These are phyloP conservation scores for Pleodorina starrii DNA, from an alignment of 139 green algal genomes.

Conservation along the genomic window DNA sequence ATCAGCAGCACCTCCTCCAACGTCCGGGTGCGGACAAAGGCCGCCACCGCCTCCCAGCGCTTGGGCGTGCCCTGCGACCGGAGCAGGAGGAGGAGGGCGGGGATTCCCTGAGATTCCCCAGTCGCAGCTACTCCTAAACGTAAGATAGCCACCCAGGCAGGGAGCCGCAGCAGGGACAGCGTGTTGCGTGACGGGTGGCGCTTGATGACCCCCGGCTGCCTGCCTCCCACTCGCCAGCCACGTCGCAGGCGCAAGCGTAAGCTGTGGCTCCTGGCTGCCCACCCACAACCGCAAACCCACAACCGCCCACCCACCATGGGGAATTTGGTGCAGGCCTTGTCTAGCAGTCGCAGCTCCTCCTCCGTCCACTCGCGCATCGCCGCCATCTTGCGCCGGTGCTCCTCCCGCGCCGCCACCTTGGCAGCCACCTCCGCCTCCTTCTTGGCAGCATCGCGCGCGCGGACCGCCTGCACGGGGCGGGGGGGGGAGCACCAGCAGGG, in stretches of 20 bases:
- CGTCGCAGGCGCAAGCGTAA: too few species aligned
- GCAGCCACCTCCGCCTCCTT: conserved; percentile 27
- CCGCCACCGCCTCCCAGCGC: conserved; percentile 86
- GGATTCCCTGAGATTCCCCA: too few species aligned
- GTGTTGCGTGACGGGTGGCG: too few species aligned
- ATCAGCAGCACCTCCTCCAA: conserved; percentile 91
- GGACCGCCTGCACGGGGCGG: background rate
- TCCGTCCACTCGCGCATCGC: conserved; percentile 80
- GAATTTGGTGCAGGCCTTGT: conserved; percentile 94
- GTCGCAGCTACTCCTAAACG: too few species aligned
- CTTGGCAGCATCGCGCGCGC: conserved; percentile 13
- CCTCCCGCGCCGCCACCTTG: conserved; percentile 55
- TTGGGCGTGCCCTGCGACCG: conserved; percentile 83
- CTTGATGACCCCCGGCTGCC: too few species aligned
- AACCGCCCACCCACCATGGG: conserved; percentile 71
- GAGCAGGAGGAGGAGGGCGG: background rate
- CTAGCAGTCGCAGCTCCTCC: conserved; percentile 93
- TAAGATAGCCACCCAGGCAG: too few species aligned
- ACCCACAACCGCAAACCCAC: background rate
- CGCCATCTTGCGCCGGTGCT: conserved; percentile 60
- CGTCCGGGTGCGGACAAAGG: conserved; percentile 83
- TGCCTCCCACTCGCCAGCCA: too few species aligned
- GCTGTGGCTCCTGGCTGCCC: too few species aligned
- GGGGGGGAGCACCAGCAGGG: background rate
- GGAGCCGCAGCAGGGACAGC: too few species aligned